Evolutionary conservation across 805 yeast genomes (phyloP), one percentile per base, ranked within the genome.

Genomic region (Nakazawaea peltata): DNA sequence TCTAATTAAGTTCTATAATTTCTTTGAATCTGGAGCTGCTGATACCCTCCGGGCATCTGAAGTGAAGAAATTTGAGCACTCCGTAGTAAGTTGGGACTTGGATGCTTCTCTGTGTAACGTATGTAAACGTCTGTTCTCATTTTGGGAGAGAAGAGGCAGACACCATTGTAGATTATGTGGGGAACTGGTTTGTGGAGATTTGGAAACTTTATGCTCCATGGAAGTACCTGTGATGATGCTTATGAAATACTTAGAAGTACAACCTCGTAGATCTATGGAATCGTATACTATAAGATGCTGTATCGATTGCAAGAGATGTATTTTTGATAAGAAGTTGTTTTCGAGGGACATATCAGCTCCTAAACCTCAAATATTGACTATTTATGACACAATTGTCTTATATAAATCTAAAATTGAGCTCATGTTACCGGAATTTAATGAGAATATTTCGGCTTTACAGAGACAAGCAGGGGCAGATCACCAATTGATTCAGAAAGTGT

Each of bases 121-220:
- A 6, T 90, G 98, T 48, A 53, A 61, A 11, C 61, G 65, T 10
- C 47, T 50, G 21, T 92, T 86, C 53, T 63, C 69, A 9, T 57
- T 81, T 29, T 51, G 74, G 10, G 33, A 45, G 0, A 45, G 71
- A 17, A 25, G 29, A n/a, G 61, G 97, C 33, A 84, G 81, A 44
- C 97, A 92, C 52, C 98, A 90, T 53, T 92, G 98, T 54, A 62
- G 97, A 25, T 54, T 87, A 18, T 90, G 98, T 61, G 97, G 97
- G 0, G 50, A 56, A 19, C 73, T 82, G 1, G 84, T 86, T 0
- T 90, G 97, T 58, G 94, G 81, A 18, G 79, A 77, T 44, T 46
- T 54, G 34, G 58, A 41, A 32, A 69, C 63, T 7, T 77, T 62
- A 11, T 90, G 98, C 53, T 86, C 96, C 0, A 73, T 77, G 50